A percentile compares a stretch with the other conserved stretches of the same genome.
Evolutionary conservation across 2,329 filamentous ascomycete species (phyloP).

Genomic region (Neofusicoccum parvum): DNA sequence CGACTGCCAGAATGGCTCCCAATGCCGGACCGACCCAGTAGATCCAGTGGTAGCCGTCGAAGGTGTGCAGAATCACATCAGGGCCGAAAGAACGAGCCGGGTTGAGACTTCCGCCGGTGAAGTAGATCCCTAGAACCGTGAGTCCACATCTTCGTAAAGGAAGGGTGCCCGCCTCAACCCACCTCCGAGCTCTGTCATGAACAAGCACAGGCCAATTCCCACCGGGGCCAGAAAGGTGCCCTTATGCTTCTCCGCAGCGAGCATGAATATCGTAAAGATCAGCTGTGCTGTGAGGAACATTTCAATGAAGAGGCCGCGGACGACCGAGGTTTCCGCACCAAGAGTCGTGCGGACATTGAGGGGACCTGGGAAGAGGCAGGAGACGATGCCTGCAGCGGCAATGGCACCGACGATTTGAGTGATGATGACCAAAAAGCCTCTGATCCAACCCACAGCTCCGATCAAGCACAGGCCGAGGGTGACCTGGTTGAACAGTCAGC

Average conservation of each 20-base stretch:
- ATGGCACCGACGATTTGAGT: constrained; percentile 51
- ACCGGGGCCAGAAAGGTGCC: constrained; percentile 44
- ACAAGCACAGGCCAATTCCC: constrained; percentile 49
- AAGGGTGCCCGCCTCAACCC: neutral
- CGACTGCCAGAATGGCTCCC: constrained; percentile 48
- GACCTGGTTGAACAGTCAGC: constrained; percentile 33
- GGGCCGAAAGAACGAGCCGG: constrained; percentile 54
- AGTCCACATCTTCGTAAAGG: neutral
- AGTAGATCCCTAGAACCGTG: constrained; percentile 42
- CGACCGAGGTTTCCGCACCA: constrained; percentile 44
- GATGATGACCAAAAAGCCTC: constrained; percentile 47
- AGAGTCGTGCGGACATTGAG: constrained; percentile 50
- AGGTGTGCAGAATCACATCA: constrained; percentile 45
- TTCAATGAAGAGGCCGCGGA: constrained; percentile 52
- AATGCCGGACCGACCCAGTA: constrained; percentile 54
- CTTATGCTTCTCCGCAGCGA: constrained; percentile 45
- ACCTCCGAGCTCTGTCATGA: constrained; percentile 50
- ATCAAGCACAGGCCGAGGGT: constrained; percentile 52
- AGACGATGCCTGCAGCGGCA: constrained; percentile 48
- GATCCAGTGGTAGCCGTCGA: constrained; percentile 53
- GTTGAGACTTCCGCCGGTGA: constrained; percentile 52
- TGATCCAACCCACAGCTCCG: constrained; percentile 50
- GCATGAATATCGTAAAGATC: constrained; percentile 53
- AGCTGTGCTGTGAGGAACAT: constrained; percentile 54
- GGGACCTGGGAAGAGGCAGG: constrained; percentile 47